phyloP scores from a whole-genome alignment of 176 grass and related monocot genomes.

The Hordeum vulgare region MorexV3_pseudomolecules_assembly NC_058521.1:424200520-424201019 shows the following conservation, averaged over 20 bases:
- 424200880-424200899: constrained; percentile 31
- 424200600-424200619: constrained; percentile 80
- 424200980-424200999: neutral
- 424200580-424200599: constrained; percentile 84
- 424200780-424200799: constrained; percentile 60
- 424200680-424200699: constrained; percentile 95
- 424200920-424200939: constrained; percentile 19
- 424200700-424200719: constrained; percentile 66
- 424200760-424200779: constrained; percentile 52
- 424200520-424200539: constrained; percentile 89
- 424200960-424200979: constrained; percentile 17
- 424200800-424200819: constrained; percentile 44
- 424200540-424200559: constrained; percentile 82
- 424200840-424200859: constrained; percentile 89
- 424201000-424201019: neutral
- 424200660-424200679: constrained; percentile 58
- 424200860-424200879: constrained; percentile 77
- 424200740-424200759: constrained; percentile 60
- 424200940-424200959: constrained; percentile 12
- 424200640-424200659: constrained; percentile 64
- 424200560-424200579: constrained; percentile 76
- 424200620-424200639: constrained; percentile 78
- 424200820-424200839: constrained; percentile 87
- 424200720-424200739: constrained; percentile 94
- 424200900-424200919: constrained; percentile 63